These are phyloP conservation scores for Pouteria campechiana DNA, from an alignment of 179 eudicot genomes.

Conservation along the genomic window DNA sequence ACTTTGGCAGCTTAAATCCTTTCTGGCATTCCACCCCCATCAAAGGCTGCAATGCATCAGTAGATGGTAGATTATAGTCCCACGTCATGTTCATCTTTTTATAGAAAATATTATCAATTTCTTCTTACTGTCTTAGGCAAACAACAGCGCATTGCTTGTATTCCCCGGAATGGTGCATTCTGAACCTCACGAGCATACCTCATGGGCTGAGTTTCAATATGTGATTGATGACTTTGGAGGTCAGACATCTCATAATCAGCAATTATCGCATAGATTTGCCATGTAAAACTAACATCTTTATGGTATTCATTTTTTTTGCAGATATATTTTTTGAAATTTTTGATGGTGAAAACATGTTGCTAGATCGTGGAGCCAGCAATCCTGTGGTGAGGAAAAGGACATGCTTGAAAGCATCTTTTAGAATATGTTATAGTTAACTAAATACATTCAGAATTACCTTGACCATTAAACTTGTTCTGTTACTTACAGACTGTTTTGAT, in stretches of 20 bases:
- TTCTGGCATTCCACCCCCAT: no score
- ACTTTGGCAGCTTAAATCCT: no score
- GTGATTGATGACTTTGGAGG: constrained; percentile 47
- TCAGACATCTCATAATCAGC: constrained; percentile 1
- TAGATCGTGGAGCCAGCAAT: constrained; percentile 38
- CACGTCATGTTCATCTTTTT: not conserved
- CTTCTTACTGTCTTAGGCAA: constrained; percentile 19
- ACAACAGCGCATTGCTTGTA: constrained; percentile 27
- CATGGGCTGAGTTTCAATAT: constrained; percentile 40
- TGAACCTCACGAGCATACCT: constrained; percentile 41
- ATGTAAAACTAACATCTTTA: not conserved
- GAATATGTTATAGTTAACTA: no score
- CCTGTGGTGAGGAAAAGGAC: constrained; percentile 46
- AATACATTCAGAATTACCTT: no score
- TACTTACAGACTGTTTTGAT: no score
- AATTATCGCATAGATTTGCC: not conserved
- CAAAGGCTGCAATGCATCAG: not conserved
- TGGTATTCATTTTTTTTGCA: constrained; percentile 5
- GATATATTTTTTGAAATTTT: constrained; percentile 36
- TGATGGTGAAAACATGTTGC: constrained; percentile 37
- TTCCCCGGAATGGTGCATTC: constrained; percentile 33
- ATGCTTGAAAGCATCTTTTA: no score
- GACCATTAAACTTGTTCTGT: no score
- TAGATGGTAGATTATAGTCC: not conserved
- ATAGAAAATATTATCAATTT: not conserved